Evolutionary conservation across 2,329 filamentous ascomycete genomes (phyloP), one percentile per base, ranked within the genome.

Genomic region (Fusarium albidum): DNA sequence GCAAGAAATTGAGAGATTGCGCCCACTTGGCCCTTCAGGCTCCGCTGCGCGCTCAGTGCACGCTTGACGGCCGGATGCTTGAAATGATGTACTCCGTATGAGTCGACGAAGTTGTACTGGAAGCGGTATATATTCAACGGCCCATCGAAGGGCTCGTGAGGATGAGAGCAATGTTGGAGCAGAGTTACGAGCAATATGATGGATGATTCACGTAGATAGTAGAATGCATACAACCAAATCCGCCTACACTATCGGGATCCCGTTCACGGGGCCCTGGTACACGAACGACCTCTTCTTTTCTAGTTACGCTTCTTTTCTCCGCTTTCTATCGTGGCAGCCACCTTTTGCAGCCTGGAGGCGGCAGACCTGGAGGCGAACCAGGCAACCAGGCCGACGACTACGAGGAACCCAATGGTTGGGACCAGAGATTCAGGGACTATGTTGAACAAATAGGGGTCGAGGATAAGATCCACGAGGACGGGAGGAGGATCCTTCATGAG

Each of bases 391-490:
- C 85, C 84, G 47, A 96, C 81, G 4, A 83, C 61, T 5, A 81
- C 65, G 47, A 96, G 80, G 72, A 92, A 96, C 29, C 75, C 76
- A 11, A 84, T 84, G 2, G 89, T 94, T 15, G 90, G 87, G 17
- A 89, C 67, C 13, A 98, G 77, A 5, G 92, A 96, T 44, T 79
- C 80, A 11, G 95, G 95, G 45, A 98, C 80, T 13, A 92, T 69
- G 75, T 96, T 95, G 67, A 88, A 75, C 33, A 96, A 55, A 69
- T 88, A 98, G 1, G 92, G 92, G 72, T 98, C 95, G 18, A 99
- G 83, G 66, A 97, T 90, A 72, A 87, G 74, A 65, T 99, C 94
- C 44, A 89, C 89, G 46, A 86, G 77, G 5, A 98, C 92, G 1
- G 86, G 84, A 3, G 88, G 87, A 12, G 91, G 89, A 56, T 81